phyloP scores from a whole-genome alignment of 495 filamentous ascomycete species.

The Delitschia confertaspora region DNA sequence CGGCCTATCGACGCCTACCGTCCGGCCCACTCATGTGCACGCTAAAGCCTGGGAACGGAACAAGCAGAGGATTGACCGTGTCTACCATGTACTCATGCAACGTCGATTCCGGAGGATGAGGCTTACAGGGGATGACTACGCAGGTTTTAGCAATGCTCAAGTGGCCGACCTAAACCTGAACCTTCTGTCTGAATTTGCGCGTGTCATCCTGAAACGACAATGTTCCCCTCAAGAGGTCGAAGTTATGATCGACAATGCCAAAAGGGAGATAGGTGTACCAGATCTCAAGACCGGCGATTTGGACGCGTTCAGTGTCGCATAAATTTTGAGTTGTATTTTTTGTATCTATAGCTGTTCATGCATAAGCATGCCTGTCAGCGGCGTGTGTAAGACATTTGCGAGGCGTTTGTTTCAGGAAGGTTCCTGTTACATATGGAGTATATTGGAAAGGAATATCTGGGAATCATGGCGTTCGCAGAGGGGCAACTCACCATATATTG shows the following conservation, averaged over 20 bases:
- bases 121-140: slow-evolving; percentile 3
- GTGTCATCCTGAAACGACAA: slow-evolving; percentile 20
- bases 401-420: too few relatives aligned
- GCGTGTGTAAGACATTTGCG: too few relatives aligned
- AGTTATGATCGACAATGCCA: slow-evolving; percentile 23
- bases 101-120: slow-evolving; percentile 9
- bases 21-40: neutral
- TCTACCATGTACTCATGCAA: slow-evolving; percentile 17
- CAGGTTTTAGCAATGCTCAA: slow-evolving; percentile 10
- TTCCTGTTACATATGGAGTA: too few relatives aligned
- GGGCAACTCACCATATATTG: too few relatives aligned
- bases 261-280: slow-evolving; percentile 19
- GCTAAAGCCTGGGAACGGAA: neutral
- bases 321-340: too few relatives aligned
- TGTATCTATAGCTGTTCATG: too few relatives aligned
- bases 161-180: slow-evolving; percentile 14
- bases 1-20: slow-evolving; percentile 4
- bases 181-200: slow-evolving; percentile 23
- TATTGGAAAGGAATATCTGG: too few relatives aligned
- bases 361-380: too few relatives aligned
- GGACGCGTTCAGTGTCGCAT: slow-evolving; percentile 17
- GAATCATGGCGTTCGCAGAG: too few relatives aligned
- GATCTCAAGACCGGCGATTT: slow-evolving; percentile 23
- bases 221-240: slow-evolving; percentile 17
- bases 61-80: slow-evolving; percentile 5